phyloP scores from a whole-genome alignment of 1,284 basidiomycete genomes.

The Apiotrichum akiyoshidainum region DNA sequence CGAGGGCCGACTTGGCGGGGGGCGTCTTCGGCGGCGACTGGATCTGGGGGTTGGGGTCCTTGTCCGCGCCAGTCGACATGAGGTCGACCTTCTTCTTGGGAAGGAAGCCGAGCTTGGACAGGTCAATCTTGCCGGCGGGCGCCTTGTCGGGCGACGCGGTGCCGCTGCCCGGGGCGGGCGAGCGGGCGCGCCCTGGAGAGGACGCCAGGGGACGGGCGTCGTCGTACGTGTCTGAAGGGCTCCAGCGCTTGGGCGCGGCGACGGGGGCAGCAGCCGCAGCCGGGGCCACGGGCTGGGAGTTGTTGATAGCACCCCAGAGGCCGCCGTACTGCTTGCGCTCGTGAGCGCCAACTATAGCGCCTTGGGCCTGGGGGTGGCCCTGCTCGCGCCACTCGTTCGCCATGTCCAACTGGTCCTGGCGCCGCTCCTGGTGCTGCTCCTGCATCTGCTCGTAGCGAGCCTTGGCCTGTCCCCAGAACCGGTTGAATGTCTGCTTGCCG shows the following conservation, averaged over 20 bases:
- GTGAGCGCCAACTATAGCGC: conserved; percentile 1
- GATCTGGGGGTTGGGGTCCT: conserved; percentile 36
- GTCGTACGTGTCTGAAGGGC: conserved; percentile 46
- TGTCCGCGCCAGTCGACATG: conserved; percentile 37
- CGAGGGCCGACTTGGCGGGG: conserved; percentile 20
- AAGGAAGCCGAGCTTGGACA: conserved; percentile 49
- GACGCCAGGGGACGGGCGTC: conserved; percentile 13
- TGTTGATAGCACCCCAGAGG: not conserved
- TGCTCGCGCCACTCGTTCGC: conserved; percentile 10
- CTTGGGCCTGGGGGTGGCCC: not conserved
- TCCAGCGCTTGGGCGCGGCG: conserved; percentile 33
- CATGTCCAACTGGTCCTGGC: conserved; percentile 6
- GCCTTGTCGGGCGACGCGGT: conserved; percentile 24
- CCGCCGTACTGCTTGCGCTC: conserved; percentile 1
- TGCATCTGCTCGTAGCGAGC: conserved; percentile 42
- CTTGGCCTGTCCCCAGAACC: conserved; percentile 41
- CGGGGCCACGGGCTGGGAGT: not conserved
- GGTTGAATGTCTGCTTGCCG: conserved; percentile 45
- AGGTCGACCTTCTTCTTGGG: conserved; percentile 51
- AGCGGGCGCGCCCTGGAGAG: not conserved
- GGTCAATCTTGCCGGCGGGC: conserved; percentile 46
- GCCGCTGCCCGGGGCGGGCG: conserved; percentile 5
- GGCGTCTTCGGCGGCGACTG: conserved; percentile 21
- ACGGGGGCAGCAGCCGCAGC: not conserved
- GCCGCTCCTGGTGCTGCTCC: conserved; percentile 14